Conservation (phyloP, 1,284 basidiomycete species). For the Ustilago esculenta region DNA sequence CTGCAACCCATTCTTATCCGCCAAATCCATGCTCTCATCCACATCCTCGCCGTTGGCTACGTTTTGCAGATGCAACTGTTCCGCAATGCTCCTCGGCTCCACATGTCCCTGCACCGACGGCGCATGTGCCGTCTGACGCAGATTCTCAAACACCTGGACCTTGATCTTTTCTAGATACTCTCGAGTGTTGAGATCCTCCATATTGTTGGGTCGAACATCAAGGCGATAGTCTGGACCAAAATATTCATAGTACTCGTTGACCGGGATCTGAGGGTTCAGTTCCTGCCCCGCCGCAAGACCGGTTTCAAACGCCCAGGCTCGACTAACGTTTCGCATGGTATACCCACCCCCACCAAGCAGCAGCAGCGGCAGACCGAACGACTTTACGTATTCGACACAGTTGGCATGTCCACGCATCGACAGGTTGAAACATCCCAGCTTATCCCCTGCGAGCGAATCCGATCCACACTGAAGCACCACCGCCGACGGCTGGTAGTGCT, state of each 20-base stretch:
- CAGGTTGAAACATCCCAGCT: slow-evolving; percentile 93
- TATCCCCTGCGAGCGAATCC: slow-evolving; percentile 97
- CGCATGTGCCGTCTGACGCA: slow-evolving; percentile 58
- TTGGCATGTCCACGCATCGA: slow-evolving; percentile 98
- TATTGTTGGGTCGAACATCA: slow-evolving; percentile 95
- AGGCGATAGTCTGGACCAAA: slow-evolving; percentile 97
- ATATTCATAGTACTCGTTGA: slow-evolving; percentile 84
- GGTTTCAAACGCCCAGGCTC: slow-evolving; percentile 98
- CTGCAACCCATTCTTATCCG: slow-evolving; percentile 46
- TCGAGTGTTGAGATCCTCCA: slow-evolving; percentile 92
- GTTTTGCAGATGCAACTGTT: slow-evolving; percentile 37
- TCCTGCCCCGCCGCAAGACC: slow-evolving; percentile 95
- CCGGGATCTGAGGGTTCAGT: slow-evolving; percentile 74
- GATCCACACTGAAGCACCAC: slow-evolving; percentile 98
- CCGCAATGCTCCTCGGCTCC: slow-evolving; percentile 48
- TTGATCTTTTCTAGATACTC: slow-evolving; percentile 94
- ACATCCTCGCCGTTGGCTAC: slow-evolving; percentile 45
- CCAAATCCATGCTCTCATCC: slow-evolving; percentile 41
- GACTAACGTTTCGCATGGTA: slow-evolving; percentile 96
- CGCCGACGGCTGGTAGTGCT: slow-evolving; percentile 92
- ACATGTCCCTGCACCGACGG: slow-evolving; percentile 63
- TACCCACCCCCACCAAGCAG: slow-evolving; percentile 97
- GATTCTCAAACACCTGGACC: slow-evolving; percentile 82
- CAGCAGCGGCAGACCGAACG: slow-evolving; percentile 90
- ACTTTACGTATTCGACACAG: slow-evolving; percentile 96